Base-by-base conservation (phyloP, 495 filamentous ascomycete species). In the Podospora sp. region DNA sequence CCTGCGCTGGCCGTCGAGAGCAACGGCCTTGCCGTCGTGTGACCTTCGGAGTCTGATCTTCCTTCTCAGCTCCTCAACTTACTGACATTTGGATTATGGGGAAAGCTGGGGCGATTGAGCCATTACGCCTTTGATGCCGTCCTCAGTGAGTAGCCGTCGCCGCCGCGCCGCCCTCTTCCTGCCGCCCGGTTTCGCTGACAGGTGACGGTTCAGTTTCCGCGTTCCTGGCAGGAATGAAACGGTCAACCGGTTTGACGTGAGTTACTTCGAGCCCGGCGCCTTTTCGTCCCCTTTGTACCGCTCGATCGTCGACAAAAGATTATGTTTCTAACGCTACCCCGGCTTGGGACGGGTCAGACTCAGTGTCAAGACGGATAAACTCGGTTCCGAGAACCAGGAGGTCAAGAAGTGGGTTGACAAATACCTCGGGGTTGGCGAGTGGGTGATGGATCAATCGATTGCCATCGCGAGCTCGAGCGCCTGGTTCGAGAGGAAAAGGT, bases 71-170 rank as follows among this genome's bases (percentile, higher is more conserved):
- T 86, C 73, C 85, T 87, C 81, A 82, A 87, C 76, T 82, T 87
- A 74, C 84, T 87, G 77, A 88, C 84, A 72, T 80, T 86, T 76
- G 84, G 81, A 72, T 76, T 87, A 67, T 86, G 79, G 83, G 83
- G 78, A 78, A 87, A 98, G 96, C 83, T 99, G 80, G 95, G 93
- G 80, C 87, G 91, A 78, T 76, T 99, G 67, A 90, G 90, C 72
- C 95, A 99, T 82, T 97, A 95, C 82, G 92, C 93, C 73, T 94
- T 99, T 73, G 95, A 99, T 81, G 96, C 95, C 69, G 92, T 98
- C 35, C 87, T 98, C 69, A 79, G 92, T 96, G 85, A 71, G 90
- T 46, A 46, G 40, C 40, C 12, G 40, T 83, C 11, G 35, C 24
- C 26, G 57, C 21, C 22, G 25, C 60, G 20, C 60, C 22, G 12